Base-by-base conservation (phyloP, 2,329 filamentous ascomycete species). In the Herpotrichia juniperi region DNA sequence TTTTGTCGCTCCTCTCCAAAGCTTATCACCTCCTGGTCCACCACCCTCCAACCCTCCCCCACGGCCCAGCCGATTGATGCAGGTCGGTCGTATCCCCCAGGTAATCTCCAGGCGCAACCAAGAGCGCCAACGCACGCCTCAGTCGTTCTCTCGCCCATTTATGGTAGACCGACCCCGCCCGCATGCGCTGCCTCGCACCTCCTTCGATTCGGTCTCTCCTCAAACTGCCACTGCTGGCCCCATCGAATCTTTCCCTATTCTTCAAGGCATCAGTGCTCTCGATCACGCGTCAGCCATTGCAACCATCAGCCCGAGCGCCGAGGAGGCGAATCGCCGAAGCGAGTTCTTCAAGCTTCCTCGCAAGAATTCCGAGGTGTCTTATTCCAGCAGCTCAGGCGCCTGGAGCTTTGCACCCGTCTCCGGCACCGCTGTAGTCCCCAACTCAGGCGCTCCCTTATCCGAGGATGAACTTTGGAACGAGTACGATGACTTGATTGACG, bases 381-480 rank as follows among this genome's bases (percentile, higher is more conserved):
- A 80, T 3, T 89, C 89, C 1, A 90, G 79, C 59, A 83, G 84
- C 62, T 91, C 89, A 2, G 85, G 84, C 0, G 73, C 82, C 12
- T 76, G 81, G 45, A 85, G 83, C 49, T 86, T 77, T 43, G 80
- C 81, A 11, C 82, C 83, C 5, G 84, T 87, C 3, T 57, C 56
- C 31, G 65, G 67, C 10, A 89, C 86, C 14, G 87, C 89, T 6
- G 75, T 91, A 2, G 78, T 89, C 19, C 88, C 89, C 0, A 76
- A 79, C 2, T 79, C 84, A 1, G 79, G 79, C 39, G 84, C 86
- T 3, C 87, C 85, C 0, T 81, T 87, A 3, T 85, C 78, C 1
- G 90, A 96, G 59, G 93, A 97, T 63, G 93, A 97, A 67, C 83
- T 96, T 1, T 97, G 93, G 93, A 87, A 93, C 46, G 93, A 96